A percentile compares a stretch with the other conserved stretches of the same genome.
Evolutionary conservation across 768 basidiomycete genomes (phyloP).

Genomic region (Tricholoma sp.): DNA sequence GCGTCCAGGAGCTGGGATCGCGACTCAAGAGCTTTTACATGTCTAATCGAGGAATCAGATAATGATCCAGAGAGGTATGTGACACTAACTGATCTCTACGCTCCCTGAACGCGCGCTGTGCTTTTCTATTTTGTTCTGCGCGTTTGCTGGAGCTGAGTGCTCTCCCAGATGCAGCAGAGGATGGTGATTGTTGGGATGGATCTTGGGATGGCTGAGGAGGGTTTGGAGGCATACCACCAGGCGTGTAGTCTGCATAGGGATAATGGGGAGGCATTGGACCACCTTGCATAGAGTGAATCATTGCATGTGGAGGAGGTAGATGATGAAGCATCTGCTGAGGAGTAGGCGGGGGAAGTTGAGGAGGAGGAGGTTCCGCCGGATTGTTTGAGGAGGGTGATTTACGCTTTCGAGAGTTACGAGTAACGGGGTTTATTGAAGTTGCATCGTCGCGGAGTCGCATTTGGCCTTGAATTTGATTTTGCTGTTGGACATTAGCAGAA

Average conservation of each 20-base stretch:
- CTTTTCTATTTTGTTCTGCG: conserved; percentile 93
- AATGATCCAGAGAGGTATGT: conserved; percentile 9
- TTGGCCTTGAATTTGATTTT: conserved; percentile 18
- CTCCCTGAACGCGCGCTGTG: conserved; percentile 88
- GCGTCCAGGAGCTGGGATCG: conserved; percentile 83
- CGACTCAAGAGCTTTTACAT: conserved; percentile 83
- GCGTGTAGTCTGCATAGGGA: conserved; percentile 50
- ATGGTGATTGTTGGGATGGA: conserved; percentile 24
- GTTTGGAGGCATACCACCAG: conserved; percentile 43
- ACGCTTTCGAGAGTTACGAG: conserved; percentile 55
- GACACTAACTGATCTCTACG: conserved; percentile 77
- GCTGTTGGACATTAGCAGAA: conserved; percentile 20
- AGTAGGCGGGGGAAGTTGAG: conserved; percentile 23
- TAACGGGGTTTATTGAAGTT: conserved; percentile 35
- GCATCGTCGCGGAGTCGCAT: conserved; percentile 65
- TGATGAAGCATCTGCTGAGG: conserved; percentile 43
- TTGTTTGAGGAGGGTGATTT: conserved; percentile 56
- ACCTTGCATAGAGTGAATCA: conserved; percentile 45
- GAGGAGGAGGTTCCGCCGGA: conserved; percentile 20
- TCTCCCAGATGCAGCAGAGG: conserved; percentile 35
- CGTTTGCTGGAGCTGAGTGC: conserved; percentile 77
- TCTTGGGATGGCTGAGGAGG: conserved; percentile 25
- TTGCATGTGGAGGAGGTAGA: conserved; percentile 41
- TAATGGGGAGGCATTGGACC: conserved; percentile 41
- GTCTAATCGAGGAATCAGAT: conserved; percentile 37